Conservation (phyloP, 345 rosid species). For the Eucalyptus sp. region DNA sequence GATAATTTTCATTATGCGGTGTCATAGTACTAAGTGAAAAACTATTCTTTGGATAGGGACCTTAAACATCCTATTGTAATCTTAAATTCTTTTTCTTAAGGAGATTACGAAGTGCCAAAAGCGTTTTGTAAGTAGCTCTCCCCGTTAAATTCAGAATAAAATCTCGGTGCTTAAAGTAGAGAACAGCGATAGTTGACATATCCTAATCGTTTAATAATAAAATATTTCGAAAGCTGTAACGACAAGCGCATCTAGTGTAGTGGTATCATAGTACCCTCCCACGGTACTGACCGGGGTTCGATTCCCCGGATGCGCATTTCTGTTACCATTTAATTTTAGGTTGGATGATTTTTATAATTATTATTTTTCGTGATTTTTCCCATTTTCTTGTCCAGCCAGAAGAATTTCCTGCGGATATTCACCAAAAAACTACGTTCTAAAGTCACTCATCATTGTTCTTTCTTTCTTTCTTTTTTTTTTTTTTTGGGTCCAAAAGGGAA, state of each 20-base stretch:
- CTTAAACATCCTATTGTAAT: neutral
- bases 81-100: neutral
- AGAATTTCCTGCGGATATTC: neutral
- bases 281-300: slow-evolving; percentile 93
- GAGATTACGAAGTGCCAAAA: neutral
- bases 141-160: neutral
- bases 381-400: neutral
- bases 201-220: accelerated
- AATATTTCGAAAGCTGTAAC: accelerated
- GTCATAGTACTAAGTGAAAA: neutral
- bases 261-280: slow-evolving; percentile 43
- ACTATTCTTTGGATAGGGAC: neutral
- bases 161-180: no score
- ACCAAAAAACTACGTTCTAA: neutral
- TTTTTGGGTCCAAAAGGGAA: neutral
- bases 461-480: no score
- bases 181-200: neutral
- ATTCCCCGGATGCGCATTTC: slow-evolving; percentile 78
- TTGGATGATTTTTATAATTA: neutral
- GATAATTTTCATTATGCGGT: neutral
- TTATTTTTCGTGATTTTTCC: neutral
- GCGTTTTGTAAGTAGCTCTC: neutral
- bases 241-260: slow-evolving; percentile 29
- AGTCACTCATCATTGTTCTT: neutral
- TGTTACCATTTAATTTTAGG: neutral